phyloP scores from a whole-genome alignment of 2,329 filamentous ascomycete genomes.

The Pestalotiopsis fici region DNA sequence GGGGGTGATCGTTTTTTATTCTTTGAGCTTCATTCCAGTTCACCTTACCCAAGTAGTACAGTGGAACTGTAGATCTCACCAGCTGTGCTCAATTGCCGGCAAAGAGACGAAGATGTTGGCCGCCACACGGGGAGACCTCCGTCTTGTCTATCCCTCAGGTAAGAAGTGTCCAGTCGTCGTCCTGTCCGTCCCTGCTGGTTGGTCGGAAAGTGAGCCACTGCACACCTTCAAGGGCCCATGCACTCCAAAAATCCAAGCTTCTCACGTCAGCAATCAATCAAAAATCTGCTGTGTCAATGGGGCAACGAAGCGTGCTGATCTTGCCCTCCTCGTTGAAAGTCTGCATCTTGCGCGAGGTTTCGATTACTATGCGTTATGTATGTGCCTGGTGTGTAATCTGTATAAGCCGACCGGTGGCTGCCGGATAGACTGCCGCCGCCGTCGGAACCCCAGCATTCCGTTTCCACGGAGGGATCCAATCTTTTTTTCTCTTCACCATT shows the following conservation, averaged over 20 bases:
- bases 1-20: not conserved
- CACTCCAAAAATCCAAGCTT: not conserved
- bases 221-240: not conserved
- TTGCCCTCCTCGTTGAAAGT: not conserved
- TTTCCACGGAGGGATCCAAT: not conserved
- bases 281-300: not conserved
- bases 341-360: not conserved
- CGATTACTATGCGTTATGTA: too few species aligned
- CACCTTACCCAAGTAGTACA: too few species aligned
- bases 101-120: too few species aligned
- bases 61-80: too few species aligned
- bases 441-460: not conserved
- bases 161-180: not conserved
- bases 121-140: too few species aligned
- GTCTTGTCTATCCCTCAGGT: not conserved
- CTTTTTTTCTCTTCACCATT: not conserved
- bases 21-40: not conserved
- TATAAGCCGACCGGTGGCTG: not conserved
- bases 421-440: not conserved
- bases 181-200: not conserved
- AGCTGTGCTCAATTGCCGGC: too few species aligned
- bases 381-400: not conserved
- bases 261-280: constrained; percentile 3
- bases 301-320: not conserved
- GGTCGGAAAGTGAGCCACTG: not conserved